These are phyloP conservation scores for Basidiobolus meristosporus DNA, from an alignment of 371 early-diverging fungal species.

Conservation along the genomic window DNA sequence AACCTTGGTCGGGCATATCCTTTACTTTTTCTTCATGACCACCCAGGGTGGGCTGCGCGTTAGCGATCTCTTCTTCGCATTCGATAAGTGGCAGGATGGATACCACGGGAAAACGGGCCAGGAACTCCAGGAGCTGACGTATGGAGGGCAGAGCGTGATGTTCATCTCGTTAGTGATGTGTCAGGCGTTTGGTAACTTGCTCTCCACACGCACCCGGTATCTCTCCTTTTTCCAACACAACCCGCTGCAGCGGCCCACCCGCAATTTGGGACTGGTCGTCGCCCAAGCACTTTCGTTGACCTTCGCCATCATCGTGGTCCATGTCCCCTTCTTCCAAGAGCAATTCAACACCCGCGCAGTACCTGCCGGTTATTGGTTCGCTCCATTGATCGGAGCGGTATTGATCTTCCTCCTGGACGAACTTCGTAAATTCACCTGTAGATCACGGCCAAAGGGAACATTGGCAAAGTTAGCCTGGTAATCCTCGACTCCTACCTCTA, in stretches of 20 bases:
- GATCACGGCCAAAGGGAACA: too few relatives aligned
- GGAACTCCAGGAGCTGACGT: slow-evolving; percentile 14
- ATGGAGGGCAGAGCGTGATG: slow-evolving; percentile 33
- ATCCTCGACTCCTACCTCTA: too few relatives aligned
- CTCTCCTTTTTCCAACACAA: slow-evolving; percentile 33
- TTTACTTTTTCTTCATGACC: slow-evolving; percentile 33
- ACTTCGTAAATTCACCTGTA: too few relatives aligned
- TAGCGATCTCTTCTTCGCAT: slow-evolving; percentile 28
- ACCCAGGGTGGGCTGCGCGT: slow-evolving; percentile 18
- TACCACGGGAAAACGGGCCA: slow-evolving; percentile 19
- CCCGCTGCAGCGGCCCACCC: slow-evolving; percentile 21
- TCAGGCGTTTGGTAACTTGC: slow-evolving; percentile 33
- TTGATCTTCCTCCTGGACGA: too few relatives aligned
- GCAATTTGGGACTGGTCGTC: slow-evolving; percentile 23
- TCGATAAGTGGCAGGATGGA: slow-evolving; percentile 20
- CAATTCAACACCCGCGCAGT: slow-evolving; percentile 40
- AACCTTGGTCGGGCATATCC: slow-evolving; percentile 29
- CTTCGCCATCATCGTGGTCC: slow-evolving; percentile 32
- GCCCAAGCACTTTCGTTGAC: slow-evolving; percentile 17
- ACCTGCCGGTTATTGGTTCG: too few relatives aligned
- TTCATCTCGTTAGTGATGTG: slow-evolving; percentile 38
- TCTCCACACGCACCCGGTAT: slow-evolving; percentile 35
- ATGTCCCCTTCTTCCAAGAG: slow-evolving; percentile 27
- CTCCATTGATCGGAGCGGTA: too few relatives aligned
- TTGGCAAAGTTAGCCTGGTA: too few relatives aligned